Evolutionary conservation across 108 stramenopile species (phyloP), one percentile per base, ranked within the genome.

Genomic region (Seminavis robusta): DNA sequence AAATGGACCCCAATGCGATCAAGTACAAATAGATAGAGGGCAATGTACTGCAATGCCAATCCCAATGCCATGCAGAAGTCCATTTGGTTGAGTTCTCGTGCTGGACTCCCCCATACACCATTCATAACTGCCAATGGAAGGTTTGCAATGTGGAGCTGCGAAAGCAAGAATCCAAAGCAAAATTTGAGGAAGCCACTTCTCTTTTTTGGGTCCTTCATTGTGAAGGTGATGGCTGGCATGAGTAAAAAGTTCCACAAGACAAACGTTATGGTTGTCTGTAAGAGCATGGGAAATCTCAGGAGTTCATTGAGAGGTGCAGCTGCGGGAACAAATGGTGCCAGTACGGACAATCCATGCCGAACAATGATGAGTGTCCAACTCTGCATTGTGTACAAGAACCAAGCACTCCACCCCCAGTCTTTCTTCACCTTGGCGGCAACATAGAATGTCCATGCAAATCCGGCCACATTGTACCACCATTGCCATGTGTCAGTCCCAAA

Each of bases 1-100:
- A 89, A 58, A 36, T 93, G 92, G 20, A 93, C 30, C 5, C 88
- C 92, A 24, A 89, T 33, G 26, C 92, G 76, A 59, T 94, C 92
- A 69, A 94, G 54, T 6, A 94, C 51, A 16, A 81, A 73, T 31
- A 76, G 65, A 49, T 94, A 61, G 13, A 76, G 60, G 4, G 67
- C 30, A 16, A 76, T 65, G 50, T 94, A 94, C 7, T 67, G 17
- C 11, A 76, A 25, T 0, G 74, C 28, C 27, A 76, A 72, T 25
- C 66, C 19, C 0, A 69, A 61, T 2, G 72, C 72, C 19, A 75
- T 65, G 53, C 65, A 79, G 23, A 88, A 52, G 53, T 88, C 92
- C 4, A 74, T 77, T 40, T 48, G 24, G 24, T 78, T 70, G 28
- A 88, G 64, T 13, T 46, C 23, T n/a, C 77, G 59, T 20, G 28